These are phyloP conservation scores for Leucoagaricus sp. DNA, from an alignment of 1,284 basidiomycete genomes.

Conservation along the genomic window DNA sequence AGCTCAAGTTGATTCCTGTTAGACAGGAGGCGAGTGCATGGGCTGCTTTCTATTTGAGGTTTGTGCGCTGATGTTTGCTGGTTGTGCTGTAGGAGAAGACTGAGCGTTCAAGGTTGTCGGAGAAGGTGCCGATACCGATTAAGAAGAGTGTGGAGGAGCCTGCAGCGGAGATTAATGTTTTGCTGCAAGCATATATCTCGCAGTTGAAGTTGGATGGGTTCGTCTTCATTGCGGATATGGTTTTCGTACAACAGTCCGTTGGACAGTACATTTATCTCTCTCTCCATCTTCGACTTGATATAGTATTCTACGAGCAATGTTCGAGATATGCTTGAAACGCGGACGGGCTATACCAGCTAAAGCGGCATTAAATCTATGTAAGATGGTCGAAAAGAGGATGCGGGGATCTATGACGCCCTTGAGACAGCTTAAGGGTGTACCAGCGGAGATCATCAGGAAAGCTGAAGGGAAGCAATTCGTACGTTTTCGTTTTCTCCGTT, in stretches of 20 bases:
- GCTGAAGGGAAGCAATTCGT: conserved; percentile 98
- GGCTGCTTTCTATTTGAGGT: no score
- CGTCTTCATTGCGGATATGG: conserved; percentile 98
- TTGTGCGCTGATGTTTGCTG: no score
- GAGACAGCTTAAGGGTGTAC: conserved; percentile 92
- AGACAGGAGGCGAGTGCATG: no score
- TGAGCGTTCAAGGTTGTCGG: no score
- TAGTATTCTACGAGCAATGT: conserved; percentile 84
- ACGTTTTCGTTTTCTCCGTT: conserved; percentile 34
- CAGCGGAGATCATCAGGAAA: conserved; percentile 85
- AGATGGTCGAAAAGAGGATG: conserved; percentile 95
- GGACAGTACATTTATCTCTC: conserved; percentile 57
- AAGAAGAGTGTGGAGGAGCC: conserved; percentile 98
- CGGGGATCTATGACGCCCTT: conserved; percentile 99
- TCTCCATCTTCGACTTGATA: neutral
- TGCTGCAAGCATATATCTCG: conserved; percentile 95
- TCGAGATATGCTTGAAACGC: conserved; percentile 97
- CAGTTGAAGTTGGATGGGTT: conserved; percentile 94
- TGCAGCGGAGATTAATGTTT: conserved; percentile 95
- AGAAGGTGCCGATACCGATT: conserved; percentile 97
- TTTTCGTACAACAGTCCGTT: conserved; percentile 86
- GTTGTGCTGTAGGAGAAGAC: no score
- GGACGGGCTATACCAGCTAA: conserved; percentile 97
- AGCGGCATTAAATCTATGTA: conserved; percentile 91
- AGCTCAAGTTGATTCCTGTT: no score